Evolutionary conservation across 1,284 basidiomycete species (phyloP), one percentile per base, ranked within the genome.

Genomic region (Boletus holoroseus): DNA sequence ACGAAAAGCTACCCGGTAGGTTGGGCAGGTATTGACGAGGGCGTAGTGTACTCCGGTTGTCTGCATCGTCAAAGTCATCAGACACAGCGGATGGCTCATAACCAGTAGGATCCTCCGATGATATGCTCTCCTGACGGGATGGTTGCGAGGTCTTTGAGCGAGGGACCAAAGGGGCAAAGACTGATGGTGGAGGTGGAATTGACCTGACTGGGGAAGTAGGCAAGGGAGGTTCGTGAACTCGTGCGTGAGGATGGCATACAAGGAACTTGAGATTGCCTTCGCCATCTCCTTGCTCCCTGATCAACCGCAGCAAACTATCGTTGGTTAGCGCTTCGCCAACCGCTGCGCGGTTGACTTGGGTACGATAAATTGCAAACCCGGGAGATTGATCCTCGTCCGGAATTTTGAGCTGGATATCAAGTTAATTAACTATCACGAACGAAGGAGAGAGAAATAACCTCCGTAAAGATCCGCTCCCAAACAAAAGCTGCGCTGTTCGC

Each of bases 401-500:
- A 48, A 95, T 90, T 61, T 85, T 83, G 50, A 94, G 73, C 89
- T 94, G 57, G 7, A 56, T 31, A 41, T 43, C 32, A 28, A n/a
- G 43, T 57, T 47, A 59, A 46, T 30, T 38, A 44, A 38, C 37
- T 22, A 40, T 44, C 38, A 45, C 36, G 49, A 38, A 53, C 7
- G 18, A 47, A 37, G 8, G 49, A 36, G 7, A 26, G 24, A 50
- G n/a, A 37, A 69, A 75, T 57, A 54, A 91, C 91, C 76, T 89
- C 90, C 51, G 82, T 81, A 60, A 93, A 91, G 20, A 95, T 87
- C 49, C 83, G 79, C 65, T 94, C 91, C 59, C 86, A 81, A 57
- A 95, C 88, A 57, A 82, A 85, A 13, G 83, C 81, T 27, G 85
- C 77, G 56, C 78, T 81, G 47, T 76, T 76, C 24, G 86, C 82